A percentile compares a stretch with the other conserved stretches of the same genome.
Evolutionary conservation across 2,329 filamentous ascomycete species (phyloP).

Genomic region (Fusarium torreyae): DNA sequence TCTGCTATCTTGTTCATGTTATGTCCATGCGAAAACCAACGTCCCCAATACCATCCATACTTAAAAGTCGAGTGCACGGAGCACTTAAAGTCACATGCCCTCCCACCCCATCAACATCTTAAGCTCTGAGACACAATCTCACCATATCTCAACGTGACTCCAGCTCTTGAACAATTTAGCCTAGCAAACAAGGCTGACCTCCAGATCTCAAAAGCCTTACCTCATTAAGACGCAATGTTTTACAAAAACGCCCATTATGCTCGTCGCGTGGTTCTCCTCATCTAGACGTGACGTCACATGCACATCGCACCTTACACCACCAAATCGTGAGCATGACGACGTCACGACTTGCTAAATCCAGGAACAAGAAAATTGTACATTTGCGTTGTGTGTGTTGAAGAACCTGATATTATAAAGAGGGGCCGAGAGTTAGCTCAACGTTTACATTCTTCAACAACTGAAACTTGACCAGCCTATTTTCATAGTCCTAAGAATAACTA

Average conservation of each 20-base stretch:
- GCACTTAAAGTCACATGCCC: conserved; percentile 7
- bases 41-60: too few species aligned
- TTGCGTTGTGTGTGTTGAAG: not conserved
- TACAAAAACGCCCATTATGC: not conserved
- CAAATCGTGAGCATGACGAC: conserved; percentile 48
- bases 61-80: not conserved
- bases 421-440: not conserved
- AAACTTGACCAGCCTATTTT: not conserved
- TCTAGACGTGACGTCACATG: conserved; percentile 48
- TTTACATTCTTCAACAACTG: not conserved
- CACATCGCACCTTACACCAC: conserved; percentile 25
- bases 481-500: not conserved
- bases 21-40: too few species aligned
- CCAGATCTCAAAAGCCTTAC: conserved; percentile 8
- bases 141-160: conserved; percentile 11
- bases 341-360: conserved; percentile 46
- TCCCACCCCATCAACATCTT: not conserved
- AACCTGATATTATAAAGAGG: conserved; percentile 12
- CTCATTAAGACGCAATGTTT: conserved; percentile 40
- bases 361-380: conserved; percentile 21
- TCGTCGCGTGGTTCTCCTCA: conserved; percentile 39
- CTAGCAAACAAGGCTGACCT: conserved; percentile 5
- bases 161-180: not conserved
- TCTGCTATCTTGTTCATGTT: too few species aligned
- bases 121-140: not conserved